Evolutionary conservation across 257 asterid species (phyloP).

Genomic region (Forsythia suspensa): DNA sequence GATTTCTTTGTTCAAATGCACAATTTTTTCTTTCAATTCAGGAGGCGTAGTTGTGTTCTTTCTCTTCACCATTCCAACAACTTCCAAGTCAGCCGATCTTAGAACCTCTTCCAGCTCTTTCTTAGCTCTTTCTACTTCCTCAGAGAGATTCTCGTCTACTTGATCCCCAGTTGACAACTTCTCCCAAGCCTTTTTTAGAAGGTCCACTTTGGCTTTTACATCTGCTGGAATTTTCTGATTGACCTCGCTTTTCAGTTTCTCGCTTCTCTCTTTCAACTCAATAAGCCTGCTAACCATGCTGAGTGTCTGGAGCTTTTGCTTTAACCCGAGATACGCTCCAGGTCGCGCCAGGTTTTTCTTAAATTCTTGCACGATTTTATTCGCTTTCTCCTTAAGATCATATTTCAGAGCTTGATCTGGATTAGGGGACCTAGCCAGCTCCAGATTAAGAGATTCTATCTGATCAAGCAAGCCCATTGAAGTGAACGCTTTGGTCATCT

Average conservation of each 20-base stretch:
- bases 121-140: constrained; percentile 31
- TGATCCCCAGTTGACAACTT: constrained; percentile 28
- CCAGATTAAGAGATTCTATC: constrained; percentile 45
- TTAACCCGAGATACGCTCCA: constrained; percentile 42
- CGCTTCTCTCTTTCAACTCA: constrained; percentile 38
- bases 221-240: constrained; percentile 43
- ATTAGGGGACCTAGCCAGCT: constrained; percentile 38
- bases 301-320: constrained; percentile 45
- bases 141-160: constrained; percentile 31
- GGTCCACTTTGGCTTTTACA: constrained; percentile 35
- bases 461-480: constrained; percentile 44
- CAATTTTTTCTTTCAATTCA: constrained; percentile 35
- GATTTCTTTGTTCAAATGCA: constrained; percentile 37
- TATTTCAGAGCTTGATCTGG: constrained; percentile 32
- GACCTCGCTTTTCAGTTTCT: constrained; percentile 44
- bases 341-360: constrained; percentile 46
- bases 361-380: constrained; percentile 41
- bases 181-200: constrained; percentile 33
- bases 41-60: constrained; percentile 1
- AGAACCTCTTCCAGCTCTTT: constrained; percentile 37
- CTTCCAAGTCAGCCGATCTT: constrained; percentile 42
- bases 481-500: constrained; percentile 47
- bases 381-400: constrained; percentile 40
- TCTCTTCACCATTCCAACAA: constrained; percentile 33
- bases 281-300: constrained; percentile 33